Conservation (phyloP, 1,139 yeast genomes). For the Geotrichum macrosporum region DNA sequence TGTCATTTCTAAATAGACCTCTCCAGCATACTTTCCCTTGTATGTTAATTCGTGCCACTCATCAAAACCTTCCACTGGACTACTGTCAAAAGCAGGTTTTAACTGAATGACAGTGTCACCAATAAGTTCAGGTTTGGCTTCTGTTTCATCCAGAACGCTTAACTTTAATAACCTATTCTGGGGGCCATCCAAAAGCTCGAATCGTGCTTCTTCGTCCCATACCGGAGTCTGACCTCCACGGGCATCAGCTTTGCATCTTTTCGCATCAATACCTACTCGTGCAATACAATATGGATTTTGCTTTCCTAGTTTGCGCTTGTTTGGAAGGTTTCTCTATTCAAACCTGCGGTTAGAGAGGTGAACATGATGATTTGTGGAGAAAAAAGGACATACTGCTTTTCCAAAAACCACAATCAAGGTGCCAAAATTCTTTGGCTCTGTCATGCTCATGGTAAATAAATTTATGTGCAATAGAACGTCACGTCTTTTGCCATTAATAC, state of each 20-base stretch:
- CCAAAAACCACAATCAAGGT: constrained; percentile 40
- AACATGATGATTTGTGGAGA: no score
- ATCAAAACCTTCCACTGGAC: constrained; percentile 74
- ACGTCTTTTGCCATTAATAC: no score
- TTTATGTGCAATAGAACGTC: no score
- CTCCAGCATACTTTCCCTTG: constrained; percentile 80
- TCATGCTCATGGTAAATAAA: constrained; percentile 9
- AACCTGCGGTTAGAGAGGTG: no score
- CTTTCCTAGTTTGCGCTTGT: constrained; percentile 74
- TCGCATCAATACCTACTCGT: constrained; percentile 74
- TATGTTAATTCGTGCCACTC: constrained; percentile 72
- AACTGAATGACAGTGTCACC: constrained; percentile 80
- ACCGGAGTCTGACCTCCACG: constrained; percentile 90
- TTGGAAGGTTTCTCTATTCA: constrained; percentile 58
- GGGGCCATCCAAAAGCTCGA: constrained; percentile 48
- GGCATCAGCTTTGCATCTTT: constrained; percentile 64
- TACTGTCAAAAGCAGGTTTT: constrained; percentile 56
- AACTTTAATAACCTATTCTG: constrained; percentile 55
- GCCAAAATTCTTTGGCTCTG: constrained; percentile 31
- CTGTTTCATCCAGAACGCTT: constrained; percentile 82
- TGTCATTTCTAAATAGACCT: constrained; percentile 84
- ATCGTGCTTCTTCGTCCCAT: constrained; percentile 77
- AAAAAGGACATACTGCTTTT: constrained; percentile 36
- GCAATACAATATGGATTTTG: constrained; percentile 84
- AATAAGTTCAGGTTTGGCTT: constrained; percentile 78